Conservation (phyloP, 768 basidiomycete species). For the Mycena venus region DNA sequence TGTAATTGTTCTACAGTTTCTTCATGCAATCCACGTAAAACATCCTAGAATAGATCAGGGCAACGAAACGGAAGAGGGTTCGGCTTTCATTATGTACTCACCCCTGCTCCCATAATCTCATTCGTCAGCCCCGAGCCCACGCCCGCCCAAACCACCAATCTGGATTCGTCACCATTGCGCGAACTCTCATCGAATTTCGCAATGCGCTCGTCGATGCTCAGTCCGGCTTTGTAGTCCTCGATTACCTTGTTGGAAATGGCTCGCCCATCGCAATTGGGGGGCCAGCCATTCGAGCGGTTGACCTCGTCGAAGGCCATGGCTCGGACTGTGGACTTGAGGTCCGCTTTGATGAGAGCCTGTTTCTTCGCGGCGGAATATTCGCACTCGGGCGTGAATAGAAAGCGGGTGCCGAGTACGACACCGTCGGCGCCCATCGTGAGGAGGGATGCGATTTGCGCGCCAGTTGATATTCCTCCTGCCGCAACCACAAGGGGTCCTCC, state of each 20-base stretch:
- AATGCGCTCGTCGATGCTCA: conserved; percentile 43
- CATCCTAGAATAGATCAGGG: background rate
- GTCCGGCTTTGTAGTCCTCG: conserved; percentile 44
- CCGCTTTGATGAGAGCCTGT: conserved; percentile 50
- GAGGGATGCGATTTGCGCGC: conserved; percentile 56
- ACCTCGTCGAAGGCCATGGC: conserved; percentile 57
- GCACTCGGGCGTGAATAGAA: conserved; percentile 61
- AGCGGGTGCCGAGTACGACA: conserved; percentile 60
- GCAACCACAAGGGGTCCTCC: conserved; percentile 55
- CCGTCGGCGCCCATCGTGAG: conserved; percentile 62
- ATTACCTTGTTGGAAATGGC: conserved; percentile 52
- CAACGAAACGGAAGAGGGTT: background rate
- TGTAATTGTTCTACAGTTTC: background rate
- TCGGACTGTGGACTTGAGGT: conserved; percentile 49
- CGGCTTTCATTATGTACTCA: background rate
- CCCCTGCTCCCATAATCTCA: conserved; percentile 41
- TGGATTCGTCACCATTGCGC: conserved; percentile 43
- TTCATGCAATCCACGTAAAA: conserved; percentile 18
- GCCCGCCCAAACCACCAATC: conserved; percentile 59
- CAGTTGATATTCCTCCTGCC: conserved; percentile 63
- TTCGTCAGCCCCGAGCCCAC: conserved; percentile 51
- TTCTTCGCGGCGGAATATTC: conserved; percentile 55
- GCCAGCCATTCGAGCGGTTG: conserved; percentile 54
- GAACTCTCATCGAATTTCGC: conserved; percentile 44
- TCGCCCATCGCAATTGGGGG: conserved; percentile 55